phyloP scores from a whole-genome alignment of 768 basidiomycete species.

The Tulasnella sp. region DNA sequence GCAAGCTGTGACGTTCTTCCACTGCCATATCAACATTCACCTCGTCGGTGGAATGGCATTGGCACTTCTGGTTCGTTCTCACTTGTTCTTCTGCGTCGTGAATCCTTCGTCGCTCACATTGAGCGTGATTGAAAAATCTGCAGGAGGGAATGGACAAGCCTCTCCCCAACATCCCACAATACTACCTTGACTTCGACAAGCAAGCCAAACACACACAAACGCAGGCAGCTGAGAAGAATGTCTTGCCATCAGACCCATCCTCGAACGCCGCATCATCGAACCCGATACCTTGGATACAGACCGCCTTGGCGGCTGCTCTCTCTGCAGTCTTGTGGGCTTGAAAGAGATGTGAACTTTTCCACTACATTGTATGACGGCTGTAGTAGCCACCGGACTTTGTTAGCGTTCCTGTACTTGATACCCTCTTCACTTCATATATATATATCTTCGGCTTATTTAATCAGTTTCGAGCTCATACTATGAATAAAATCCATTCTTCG shows the following conservation, averaged over 20 bases:
- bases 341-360: neutral
- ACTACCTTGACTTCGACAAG: slow-evolving; percentile 11
- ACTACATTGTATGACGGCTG: no score
- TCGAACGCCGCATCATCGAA: neutral
- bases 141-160: neutral
- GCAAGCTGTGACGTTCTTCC: slow-evolving; percentile 19
- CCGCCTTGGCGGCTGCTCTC: neutral
- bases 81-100: neutral
- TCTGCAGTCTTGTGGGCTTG: neutral
- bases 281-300: neutral
- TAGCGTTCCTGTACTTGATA: no score
- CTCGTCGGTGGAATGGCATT: slow-evolving; percentile 18
- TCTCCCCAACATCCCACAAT: slow-evolving; percentile 7
- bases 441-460: no score
- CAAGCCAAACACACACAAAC: neutral
- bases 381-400: no score
- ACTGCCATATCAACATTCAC: slow-evolving; percentile 26
- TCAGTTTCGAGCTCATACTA: no score
- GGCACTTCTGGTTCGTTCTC: slow-evolving; percentile 11
- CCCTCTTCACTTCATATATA: no score
- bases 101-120: neutral
- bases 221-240: neutral
- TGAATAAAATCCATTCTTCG: no score
- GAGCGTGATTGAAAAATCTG: neutral
- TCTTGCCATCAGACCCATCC: no score